Evolutionary conservation across 148 eudicot genomes (phyloP).

Genomic region (Amaranthus hypochondriacus): DNA sequence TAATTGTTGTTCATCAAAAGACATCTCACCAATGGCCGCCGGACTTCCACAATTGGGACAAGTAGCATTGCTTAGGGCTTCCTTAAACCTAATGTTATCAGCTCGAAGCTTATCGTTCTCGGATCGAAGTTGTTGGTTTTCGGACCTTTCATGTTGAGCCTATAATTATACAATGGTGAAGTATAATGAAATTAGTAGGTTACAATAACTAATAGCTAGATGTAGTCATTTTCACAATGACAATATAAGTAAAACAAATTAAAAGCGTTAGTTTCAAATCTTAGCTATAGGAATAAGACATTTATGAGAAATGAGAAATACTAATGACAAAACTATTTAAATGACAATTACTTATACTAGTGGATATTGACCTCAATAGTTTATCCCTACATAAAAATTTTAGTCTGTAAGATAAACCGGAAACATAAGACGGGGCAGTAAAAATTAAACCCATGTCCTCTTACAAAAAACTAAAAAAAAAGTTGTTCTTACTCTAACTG

Average conservation of each 20-base stretch:
- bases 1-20: slow-evolving; percentile 90
- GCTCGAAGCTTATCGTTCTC: slow-evolving; percentile 92
- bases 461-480: too few relatives aligned
- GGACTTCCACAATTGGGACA: slow-evolving; percentile 96
- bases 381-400: too few relatives aligned
- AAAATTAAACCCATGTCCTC: too few relatives aligned
- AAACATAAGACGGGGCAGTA: too few relatives aligned
- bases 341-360: slow-evolving; percentile 9
- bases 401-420: too few relatives aligned
- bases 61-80: slow-evolving; percentile 76
- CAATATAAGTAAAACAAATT: background rate
- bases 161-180: slow-evolving; percentile 10
- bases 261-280: background rate
- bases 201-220: background rate
- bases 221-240: slow-evolving; percentile 10
- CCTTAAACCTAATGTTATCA: slow-evolving; percentile 85
- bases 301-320: background rate
- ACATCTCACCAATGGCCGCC: slow-evolving; percentile 90
- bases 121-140: slow-evolving; percentile 67
- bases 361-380: background rate
- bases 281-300: background rate
- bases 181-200: background rate
- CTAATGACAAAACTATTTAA: background rate
- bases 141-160: slow-evolving; percentile 90
- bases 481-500: too few relatives aligned